These are phyloP conservation scores for Anastatica hierochuntica DNA, from an alignment of 345 rosid genomes.

Conservation along the genomic window DNA sequence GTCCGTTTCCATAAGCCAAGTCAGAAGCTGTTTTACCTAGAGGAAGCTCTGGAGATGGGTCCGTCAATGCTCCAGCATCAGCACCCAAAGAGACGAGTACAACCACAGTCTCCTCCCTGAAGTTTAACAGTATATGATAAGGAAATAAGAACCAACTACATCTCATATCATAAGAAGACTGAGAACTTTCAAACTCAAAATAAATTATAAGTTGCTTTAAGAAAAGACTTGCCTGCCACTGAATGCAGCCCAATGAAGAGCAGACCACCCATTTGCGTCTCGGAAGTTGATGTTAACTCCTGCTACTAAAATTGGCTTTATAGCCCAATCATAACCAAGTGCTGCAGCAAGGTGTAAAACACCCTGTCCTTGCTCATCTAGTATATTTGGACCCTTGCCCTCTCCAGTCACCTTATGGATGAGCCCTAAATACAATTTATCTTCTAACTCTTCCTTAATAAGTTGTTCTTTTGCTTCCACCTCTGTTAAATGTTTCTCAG, in stretches of 20 bases:
- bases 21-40: constrained; percentile 73
- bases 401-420: constrained; percentile 58
- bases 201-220: no score
- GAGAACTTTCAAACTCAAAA: background rate
- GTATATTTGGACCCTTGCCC: constrained; percentile 62
- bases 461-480: constrained; percentile 31
- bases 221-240: constrained; percentile 50
- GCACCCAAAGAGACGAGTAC: constrained; percentile 64
- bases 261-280: constrained; percentile 88
- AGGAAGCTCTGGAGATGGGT: constrained; percentile 80
- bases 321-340: constrained; percentile 88
- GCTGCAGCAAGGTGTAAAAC: constrained; percentile 74
- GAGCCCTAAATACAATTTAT: constrained; percentile 66
- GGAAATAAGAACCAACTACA: background rate
- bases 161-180: background rate
- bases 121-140: constrained; percentile 11
- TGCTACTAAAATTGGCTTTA: constrained; percentile 53
- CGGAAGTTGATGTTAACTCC: constrained; percentile 86
- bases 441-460: constrained; percentile 48
- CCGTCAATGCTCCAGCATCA: constrained; percentile 56
- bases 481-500: constrained; percentile 11
- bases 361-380: constrained; percentile 76
- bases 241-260: constrained; percentile 93
- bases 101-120: constrained; percentile 78
- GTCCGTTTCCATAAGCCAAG: constrained; percentile 80